Conservation (phyloP, 2,329 filamentous ascomycete genomes). For the Trichoderma hamatum region DNA sequence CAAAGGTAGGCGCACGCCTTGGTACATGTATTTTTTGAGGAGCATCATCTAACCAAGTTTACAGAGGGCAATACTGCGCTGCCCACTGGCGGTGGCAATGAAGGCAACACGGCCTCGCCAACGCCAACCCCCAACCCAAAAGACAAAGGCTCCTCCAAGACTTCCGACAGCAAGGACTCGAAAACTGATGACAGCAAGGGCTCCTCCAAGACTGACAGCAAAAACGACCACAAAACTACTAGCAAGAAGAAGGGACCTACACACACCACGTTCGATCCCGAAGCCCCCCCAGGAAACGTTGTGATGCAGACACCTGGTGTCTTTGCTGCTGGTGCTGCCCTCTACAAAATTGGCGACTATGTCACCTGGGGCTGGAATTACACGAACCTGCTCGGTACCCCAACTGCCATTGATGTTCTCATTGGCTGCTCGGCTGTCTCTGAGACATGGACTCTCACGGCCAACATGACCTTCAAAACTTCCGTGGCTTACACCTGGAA, state of each 20-base stretch:
- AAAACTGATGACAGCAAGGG: constrained; percentile 9
- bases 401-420: constrained; percentile 63
- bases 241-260: constrained; percentile 33
- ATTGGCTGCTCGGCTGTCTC: constrained; percentile 57
- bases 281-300: constrained; percentile 54
- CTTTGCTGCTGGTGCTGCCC: constrained; percentile 48
- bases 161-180: background rate
- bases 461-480: constrained; percentile 63
- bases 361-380: constrained; percentile 69
- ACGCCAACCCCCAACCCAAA: background rate
- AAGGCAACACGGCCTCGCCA: constrained; percentile 23
- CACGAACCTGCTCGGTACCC: constrained; percentile 60
- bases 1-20: constrained; percentile 33
- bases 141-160: background rate
- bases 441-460: constrained; percentile 62
- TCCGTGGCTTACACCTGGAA: constrained; percentile 61
- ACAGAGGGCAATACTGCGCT: constrained; percentile 37
- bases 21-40: constrained; percentile 24
- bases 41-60: background rate
- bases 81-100: constrained; percentile 41
- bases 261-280: constrained; percentile 46
- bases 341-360: constrained; percentile 63
- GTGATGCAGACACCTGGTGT: constrained; percentile 56
- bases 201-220: constrained; percentile 30
- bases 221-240: background rate